Percentiles rank a stretch among this genome's conserved stretches.
Conservation (phyloP, 2,329 filamentous ascomycete genomes). For the Cladosporium colombiae region DNA sequence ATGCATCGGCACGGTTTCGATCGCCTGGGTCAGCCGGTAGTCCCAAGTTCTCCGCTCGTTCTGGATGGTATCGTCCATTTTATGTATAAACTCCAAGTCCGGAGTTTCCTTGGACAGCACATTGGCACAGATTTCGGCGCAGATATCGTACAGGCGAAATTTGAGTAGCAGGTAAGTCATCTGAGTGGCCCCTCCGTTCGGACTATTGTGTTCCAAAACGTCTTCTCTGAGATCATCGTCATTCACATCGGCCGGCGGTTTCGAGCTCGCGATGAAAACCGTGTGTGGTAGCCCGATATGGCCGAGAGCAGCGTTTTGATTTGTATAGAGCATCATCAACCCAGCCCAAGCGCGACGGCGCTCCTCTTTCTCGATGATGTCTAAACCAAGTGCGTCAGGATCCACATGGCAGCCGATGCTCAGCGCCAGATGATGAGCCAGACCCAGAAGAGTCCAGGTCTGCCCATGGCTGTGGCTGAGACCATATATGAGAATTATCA, state of each 20-base stretch:
- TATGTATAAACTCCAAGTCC: conserved; percentile 27
- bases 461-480: conserved; percentile 40
- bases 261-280: conserved; percentile 35
- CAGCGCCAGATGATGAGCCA: conserved; percentile 44
- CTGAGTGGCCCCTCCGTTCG: conserved; percentile 41
- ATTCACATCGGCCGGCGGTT: conserved; percentile 1
- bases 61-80: conserved; percentile 26
- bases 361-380: conserved; percentile 41
- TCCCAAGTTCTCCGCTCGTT: conserved; percentile 21
- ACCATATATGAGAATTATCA: conserved; percentile 44
- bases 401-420: conserved; percentile 47
- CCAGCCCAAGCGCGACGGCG: conserved; percentile 44
- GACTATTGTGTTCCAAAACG: conserved; percentile 38
- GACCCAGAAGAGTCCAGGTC: conserved; percentile 44
- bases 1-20: conserved; percentile 36
- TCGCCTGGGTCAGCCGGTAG: conserved; percentile 36
- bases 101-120: conserved; percentile 36
- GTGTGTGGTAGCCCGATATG: conserved; percentile 37
- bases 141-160: conserved; percentile 40
- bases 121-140: conserved; percentile 39
- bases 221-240: background rate
- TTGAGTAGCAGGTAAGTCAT: conserved; percentile 46
- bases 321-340: conserved; percentile 44
- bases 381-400: conserved; percentile 40
- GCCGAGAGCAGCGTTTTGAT: conserved; percentile 42